Conservation (phyloP, 2,329 filamentous ascomycete species). For the Podosphaera fusca region DNA sequence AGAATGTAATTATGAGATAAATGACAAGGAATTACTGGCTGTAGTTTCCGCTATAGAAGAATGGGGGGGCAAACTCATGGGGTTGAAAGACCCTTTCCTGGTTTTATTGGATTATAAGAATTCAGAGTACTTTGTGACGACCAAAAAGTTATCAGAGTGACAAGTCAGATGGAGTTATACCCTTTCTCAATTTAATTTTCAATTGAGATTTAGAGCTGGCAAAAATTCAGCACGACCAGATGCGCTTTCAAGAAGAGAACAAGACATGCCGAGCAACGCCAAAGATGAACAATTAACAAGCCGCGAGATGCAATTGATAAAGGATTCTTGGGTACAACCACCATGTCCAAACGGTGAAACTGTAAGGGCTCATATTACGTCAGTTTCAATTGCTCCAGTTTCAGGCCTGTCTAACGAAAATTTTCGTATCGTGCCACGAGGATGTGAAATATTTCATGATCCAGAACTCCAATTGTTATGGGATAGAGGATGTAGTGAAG, state of each 20-base stretch:
- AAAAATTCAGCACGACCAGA: too few species aligned
- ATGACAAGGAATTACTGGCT: background rate
- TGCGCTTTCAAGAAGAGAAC: background rate
- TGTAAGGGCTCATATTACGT: background rate
- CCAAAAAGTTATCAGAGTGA: too few species aligned
- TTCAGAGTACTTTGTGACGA: too few species aligned
- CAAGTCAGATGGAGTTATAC: too few species aligned
- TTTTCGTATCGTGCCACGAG: background rate
- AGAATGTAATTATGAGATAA: background rate
- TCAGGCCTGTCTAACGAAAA: background rate
- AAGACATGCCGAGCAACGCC: background rate
- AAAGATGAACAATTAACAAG: background rate
- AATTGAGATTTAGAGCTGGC: too few species aligned
- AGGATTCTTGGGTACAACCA: background rate
- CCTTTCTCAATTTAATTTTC: too few species aligned
- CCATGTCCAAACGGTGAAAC: background rate
- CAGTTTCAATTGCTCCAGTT: background rate
- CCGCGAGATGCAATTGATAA: background rate
- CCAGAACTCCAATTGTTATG: background rate
- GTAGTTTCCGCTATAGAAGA: background rate
- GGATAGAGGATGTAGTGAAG: background rate
- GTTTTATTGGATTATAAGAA: too few species aligned
- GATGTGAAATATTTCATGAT: background rate
- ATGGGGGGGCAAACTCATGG: conserved; percentile 1
- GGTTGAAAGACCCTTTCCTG: background rate